Evolutionary conservation across 331 rosid genomes (phyloP), one percentile per base, ranked within the genome.

Genomic region (Pyrus hybrid): DNA sequence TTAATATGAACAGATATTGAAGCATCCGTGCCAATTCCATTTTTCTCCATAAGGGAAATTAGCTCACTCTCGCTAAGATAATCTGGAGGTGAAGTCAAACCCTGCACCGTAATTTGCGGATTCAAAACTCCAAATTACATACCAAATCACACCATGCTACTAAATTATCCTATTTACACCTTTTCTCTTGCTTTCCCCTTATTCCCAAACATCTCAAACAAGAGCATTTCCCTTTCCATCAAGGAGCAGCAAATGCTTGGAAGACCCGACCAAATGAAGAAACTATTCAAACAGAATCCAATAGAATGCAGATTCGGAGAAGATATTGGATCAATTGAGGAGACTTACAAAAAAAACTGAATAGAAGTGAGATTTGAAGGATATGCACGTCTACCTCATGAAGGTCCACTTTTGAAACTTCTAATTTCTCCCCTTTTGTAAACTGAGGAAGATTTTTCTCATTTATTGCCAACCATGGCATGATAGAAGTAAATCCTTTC

Each of bases 1-100:
- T 91, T 94, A 80, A 94, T 88, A 85, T 94, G 98, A 71, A 90
- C 97, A 41, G 98, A 80, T 83, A 94, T 94, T 72, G 98, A 94
- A 67, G 96, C 97, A 90, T 94, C 98, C 6, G 98, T 94, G 72
- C 98, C 98, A 57, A 94, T 90, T 75, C 96, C 98, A 83, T 94
- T 70, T 83, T 94, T 94, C 88, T 94, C 98, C 98, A 94, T 94
- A 63, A 91, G 90, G 76, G 97, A 91, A 77, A 93, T 93, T 84
- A 94, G 90, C 76, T 94, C 98, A 85, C 97, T 94, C 81, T 94
- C 98, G 58, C 86, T 94, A 66, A 91, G 92, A 87, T 81, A 91
- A 79, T 94, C 98, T 7, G 98, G 97, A 84, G 98, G 87, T 13
- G 84, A 28, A 54, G 98, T 94, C 62, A 60, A 86, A 74, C 98